Conservation (phyloP, 2,329 filamentous ascomycete species). For the Fusarium humuli region DNA sequence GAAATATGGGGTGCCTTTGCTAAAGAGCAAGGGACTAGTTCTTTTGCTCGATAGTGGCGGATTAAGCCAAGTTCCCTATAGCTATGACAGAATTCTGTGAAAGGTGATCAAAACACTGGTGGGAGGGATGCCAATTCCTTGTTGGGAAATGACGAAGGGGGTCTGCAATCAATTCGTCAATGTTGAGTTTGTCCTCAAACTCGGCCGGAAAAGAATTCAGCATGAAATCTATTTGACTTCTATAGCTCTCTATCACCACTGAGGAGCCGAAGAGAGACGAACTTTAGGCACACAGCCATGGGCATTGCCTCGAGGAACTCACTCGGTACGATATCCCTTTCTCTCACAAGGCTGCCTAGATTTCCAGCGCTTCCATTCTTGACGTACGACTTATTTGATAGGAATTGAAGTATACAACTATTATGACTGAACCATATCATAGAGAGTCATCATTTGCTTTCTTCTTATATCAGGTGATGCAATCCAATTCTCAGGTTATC, state of each 20-base stretch:
- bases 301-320: not conserved
- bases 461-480: not conserved
- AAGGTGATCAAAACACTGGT: not conserved
- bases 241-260: not conserved
- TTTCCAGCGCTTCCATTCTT: not conserved
- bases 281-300: not conserved
- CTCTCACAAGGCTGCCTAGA: not conserved
- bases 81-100: not conserved
- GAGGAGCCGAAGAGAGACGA: not conserved
- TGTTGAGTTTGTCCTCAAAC: not conserved
- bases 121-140: too few relatives aligned
- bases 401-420: not conserved
- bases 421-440: not conserved
- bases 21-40: too few relatives aligned
- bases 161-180: accelerated
- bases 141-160: accelerated
- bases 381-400: not conserved
- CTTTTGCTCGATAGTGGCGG: too few relatives aligned
- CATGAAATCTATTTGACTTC: not conserved
- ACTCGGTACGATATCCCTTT: not conserved
- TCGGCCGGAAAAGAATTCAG: not conserved
- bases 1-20: too few relatives aligned
- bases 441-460: accelerated
- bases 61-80: too few relatives aligned
- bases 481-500: not conserved